These are phyloP conservation scores for Coprinopsis marcescibilis DNA, from an alignment of 768 basidiomycete genomes.

Conservation along the genomic window DNA sequence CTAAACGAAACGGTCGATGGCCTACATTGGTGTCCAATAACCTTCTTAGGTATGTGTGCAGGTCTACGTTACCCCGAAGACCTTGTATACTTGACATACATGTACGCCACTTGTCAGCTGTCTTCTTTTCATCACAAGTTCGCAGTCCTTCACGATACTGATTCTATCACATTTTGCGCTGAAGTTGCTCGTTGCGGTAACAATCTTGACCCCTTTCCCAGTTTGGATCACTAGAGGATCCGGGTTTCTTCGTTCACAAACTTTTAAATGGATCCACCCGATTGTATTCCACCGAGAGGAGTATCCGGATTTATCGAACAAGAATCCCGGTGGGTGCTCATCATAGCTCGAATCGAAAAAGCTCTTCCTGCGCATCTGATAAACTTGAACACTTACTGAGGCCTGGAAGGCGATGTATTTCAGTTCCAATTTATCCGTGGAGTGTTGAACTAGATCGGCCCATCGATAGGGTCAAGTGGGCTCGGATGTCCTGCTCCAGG, in stretches of 20 bases:
- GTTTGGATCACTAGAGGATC: conserved; percentile 4
- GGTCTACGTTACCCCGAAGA: conserved; percentile 37
- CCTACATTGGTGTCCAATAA: conserved; percentile 35
- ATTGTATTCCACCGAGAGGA: background rate
- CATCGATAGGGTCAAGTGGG: no score
- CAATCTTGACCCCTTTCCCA: background rate
- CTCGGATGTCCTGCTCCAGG: no score
- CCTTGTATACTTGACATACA: conserved; percentile 35
- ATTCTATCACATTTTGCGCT: conserved; percentile 14
- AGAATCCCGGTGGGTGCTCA: background rate
- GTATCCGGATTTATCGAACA: background rate
- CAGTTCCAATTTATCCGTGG: no score
- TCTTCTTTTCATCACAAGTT: conserved; percentile 24
- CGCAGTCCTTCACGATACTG: conserved; percentile 10
- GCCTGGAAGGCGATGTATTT: no score
- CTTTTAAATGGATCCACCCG: background rate
- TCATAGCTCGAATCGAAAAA: background rate
- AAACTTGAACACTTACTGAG: background rate
- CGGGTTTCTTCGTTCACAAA: conserved; percentile 4
- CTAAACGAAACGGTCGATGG: conserved; percentile 17
- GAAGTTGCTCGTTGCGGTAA: conserved; percentile 13
- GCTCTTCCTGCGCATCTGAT: conserved; percentile 21
- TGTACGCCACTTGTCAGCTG: conserved; percentile 40
- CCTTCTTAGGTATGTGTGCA: conserved; percentile 32
- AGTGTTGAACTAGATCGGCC: no score